Evolutionary conservation across 2,329 filamentous ascomycete genomes (phyloP).

Genomic region (Monilinia laxa): DNA sequence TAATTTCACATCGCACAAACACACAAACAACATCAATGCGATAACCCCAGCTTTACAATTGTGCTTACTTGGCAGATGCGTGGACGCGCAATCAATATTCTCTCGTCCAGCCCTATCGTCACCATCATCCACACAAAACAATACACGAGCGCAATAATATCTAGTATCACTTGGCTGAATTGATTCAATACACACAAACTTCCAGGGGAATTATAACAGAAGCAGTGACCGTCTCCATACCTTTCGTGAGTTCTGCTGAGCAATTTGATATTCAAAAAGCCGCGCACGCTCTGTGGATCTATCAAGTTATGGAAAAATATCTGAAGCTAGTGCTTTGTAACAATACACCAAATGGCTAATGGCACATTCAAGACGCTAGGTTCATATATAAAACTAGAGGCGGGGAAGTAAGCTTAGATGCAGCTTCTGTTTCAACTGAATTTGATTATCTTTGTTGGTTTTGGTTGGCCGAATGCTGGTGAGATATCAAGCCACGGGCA

Average conservation of each 20-base stretch:
- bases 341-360: background rate
- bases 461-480: background rate
- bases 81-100: constrained; percentile 21
- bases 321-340: background rate
- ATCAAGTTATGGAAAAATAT: background rate
- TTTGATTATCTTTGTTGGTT: background rate
- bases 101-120: background rate
- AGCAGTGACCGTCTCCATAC: background rate
- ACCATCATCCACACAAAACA: background rate
- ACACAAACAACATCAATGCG: background rate
- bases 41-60: background rate
- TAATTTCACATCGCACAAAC: background rate
- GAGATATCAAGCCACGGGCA: background rate
- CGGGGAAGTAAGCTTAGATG: constrained; percentile 1
- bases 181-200: background rate
- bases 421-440: constrained; percentile 10
- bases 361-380: background rate
- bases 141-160: background rate
- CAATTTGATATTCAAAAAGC: background rate
- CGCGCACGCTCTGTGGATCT: background rate
- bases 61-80: background rate
- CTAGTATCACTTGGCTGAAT: constrained; percentile 5
- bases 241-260: background rate
- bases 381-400: background rate
- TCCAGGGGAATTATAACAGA: background rate